Base-by-base conservation (phyloP, 805 yeast genomes). In the Pichia deserticola region DNA sequence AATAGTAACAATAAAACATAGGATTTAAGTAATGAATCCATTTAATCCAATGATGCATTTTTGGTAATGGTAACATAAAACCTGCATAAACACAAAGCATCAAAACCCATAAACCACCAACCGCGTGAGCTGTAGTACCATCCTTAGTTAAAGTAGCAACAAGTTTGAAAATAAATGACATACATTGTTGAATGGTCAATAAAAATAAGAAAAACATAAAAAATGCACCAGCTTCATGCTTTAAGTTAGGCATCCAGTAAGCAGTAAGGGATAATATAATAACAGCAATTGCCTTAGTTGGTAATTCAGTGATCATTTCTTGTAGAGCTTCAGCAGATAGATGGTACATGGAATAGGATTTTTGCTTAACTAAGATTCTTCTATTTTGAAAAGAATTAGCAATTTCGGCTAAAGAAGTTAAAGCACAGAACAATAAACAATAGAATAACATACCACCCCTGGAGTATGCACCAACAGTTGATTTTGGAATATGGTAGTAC, bases 291-390 rank as follows among this genome's bases (percentile, higher is more conserved):
- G 76, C 67, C 57, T 80, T 79, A 30, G 76, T 69, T 29, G 86
- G 86, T 51, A 80, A 63, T 63, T 79, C 84, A 42, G 84, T 77
- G 40, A 81, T 66, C 60, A 78, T 77, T 55, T 76, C 76, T 44
- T 82, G 84, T 46, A 81, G 58, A 7, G 84, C 81, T 66, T 81
- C 85, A 38, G 84, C 84, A 35, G 86, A 74, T 38, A 79, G 75
- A 52, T 81, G 77, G 60, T 81, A 81, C 72, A 81, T 72, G 25
- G 84, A 80, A 58, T 77, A 81, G 42, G 81, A 71, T 61, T 76
- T 79, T 58, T 81, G 87, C 59, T 81, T 81, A 53, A 78, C 81
- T 45, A 81, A 72, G 56, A 81, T 79, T 15, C 80, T 77, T 70
- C 86, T 76, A 44, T 76, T 77, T 46, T 78, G 76, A 60, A 78